Base-by-base conservation (phyloP, 2,329 filamentous ascomycete species). In the Mariannaea elegans region DNA sequence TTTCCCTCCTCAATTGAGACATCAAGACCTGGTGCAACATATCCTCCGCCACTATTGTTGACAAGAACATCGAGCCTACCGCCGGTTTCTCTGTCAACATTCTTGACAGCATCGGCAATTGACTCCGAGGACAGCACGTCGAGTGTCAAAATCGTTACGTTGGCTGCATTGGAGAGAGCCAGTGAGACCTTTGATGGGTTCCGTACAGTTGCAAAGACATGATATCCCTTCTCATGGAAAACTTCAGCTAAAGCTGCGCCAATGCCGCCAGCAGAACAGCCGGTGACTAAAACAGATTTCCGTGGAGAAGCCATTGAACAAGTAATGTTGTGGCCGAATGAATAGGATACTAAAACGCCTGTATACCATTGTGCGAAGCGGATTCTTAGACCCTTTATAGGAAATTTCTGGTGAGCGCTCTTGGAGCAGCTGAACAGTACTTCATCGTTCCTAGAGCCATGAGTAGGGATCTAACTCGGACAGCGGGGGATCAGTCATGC, bases 151-250 rank as follows among this genome's bases (percentile, higher is more conserved):
- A 68, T 56, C 8, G 67, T 68, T 10, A 73, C 50, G 23, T 59
- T 66, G 2, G 63, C 53, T 9, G 66, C 58, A 1, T 58, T 48
- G 7, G 60, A 34, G 8, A 76, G 64, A 10, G 63, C 59, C 24
- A 60, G 56, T 16, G 54, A 49, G 27, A 75, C 65, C 38, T 75
- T 74, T 46, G 71, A 63, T 7, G 66, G 59, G 29, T 68, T 62
- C 2, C 74, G 65, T 2, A 68, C 66, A 5, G 74, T 75, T 3
- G 73, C 73, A 55, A 74, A 75, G 45, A 77, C 75, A 12, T 69
- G 67, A 36, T 70, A 72, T 10, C 72, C 72, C 0, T 49, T 59
- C 7, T 59, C 24, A n/a, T 64, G 56, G 34, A 73, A 64, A 4
- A 51, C 48, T 14, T 54, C 8, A 4, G 68, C 68, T 0, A 72